Evolutionary conservation across 2,329 filamentous ascomycete species (phyloP), one percentile per base, ranked within the genome.

Genomic region (Aureobasidium sp.): DNA sequence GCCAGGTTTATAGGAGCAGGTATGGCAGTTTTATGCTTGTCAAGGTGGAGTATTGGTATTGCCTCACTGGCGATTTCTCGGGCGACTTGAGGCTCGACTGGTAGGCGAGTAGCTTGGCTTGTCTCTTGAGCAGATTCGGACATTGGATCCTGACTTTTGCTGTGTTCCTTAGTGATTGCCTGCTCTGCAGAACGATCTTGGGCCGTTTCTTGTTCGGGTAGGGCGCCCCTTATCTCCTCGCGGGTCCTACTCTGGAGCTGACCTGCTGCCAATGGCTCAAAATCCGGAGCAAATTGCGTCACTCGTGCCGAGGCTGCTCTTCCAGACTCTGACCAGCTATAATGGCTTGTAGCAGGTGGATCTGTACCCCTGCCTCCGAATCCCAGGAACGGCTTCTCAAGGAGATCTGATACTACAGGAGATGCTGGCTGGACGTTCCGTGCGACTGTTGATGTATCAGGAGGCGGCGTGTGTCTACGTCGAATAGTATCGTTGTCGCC

Each of bases 321-420:
- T 27, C 20, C 55, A 29, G 55, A 48, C 12, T 58, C 42, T 15
- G 55, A 58, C 55, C 55, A 58, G 20, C 37, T 58, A 44, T 47
- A 44, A 67, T 70, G 73, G 62, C 72, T 73, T 27, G 27, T 56
- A 29, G 36, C 63, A 1, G 64, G 62, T 9, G 65, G 71, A 14
- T 66, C 64, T 29, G 65, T 67, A 9, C 70, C 71, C 68, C 68
- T 73, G 64, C 70, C 72, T 36, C 73, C 74, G 61, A 75, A 76
- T 2, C 72, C 74, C 15, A 76, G 66, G 63, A 75, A 75, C 12
- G 70, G 67, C 48, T 72, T 74, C 9, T 71, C 70, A 11, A 73
- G 68, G 11, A 72, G 63, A 56, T 76, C 74, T 22, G 75, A 67
- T 20, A 70, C 27, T 29, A 51, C 45, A 7, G 45, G 37, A n/a